phyloP scores from a whole-genome alignment of 495 filamentous ascomycete genomes.

The Neurospora sublineolata region DNA sequence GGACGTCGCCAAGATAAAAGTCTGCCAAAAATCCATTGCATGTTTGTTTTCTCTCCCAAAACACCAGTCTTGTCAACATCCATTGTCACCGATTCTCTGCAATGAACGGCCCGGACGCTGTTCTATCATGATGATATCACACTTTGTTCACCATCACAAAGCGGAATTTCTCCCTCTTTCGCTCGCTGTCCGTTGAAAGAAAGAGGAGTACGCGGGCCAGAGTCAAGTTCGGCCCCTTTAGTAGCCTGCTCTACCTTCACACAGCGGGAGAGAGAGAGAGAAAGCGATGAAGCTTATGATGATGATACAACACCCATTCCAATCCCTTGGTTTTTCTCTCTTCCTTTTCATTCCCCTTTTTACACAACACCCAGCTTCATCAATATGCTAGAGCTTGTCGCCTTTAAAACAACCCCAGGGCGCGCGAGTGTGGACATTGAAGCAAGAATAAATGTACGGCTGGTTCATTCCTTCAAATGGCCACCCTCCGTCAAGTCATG shows the following conservation, averaged over 20 bases:
- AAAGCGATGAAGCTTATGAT: background rate
- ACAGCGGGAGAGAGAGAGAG: background rate
- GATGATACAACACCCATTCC: background rate
- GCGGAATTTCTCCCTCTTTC: background rate
- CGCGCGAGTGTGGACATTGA: constrained; percentile 45
- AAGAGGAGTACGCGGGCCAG: background rate
- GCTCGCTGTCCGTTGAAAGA: background rate
- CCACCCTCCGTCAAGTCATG: constrained; percentile 14
- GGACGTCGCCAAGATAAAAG: background rate
- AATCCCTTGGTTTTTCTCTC: background rate
- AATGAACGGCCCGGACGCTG: background rate
- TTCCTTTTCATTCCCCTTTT: background rate
- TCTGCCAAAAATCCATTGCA: background rate
- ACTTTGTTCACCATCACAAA: background rate
- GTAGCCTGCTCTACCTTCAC: background rate
- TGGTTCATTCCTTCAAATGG: constrained; percentile 4
- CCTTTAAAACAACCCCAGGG: constrained; percentile 26
- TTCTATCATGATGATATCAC: background rate
- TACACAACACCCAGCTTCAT: constrained; percentile 23
- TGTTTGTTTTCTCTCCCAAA: background rate
- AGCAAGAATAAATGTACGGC: constrained; percentile 29
- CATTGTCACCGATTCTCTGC: background rate
- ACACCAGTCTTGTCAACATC: background rate
- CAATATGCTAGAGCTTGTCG: constrained; percentile 44
- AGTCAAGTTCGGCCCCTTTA: background rate